These are phyloP conservation scores for Clonostachys byssicola DNA, from an alignment of 2,329 filamentous ascomycete species.

Conservation along the genomic window DNA sequence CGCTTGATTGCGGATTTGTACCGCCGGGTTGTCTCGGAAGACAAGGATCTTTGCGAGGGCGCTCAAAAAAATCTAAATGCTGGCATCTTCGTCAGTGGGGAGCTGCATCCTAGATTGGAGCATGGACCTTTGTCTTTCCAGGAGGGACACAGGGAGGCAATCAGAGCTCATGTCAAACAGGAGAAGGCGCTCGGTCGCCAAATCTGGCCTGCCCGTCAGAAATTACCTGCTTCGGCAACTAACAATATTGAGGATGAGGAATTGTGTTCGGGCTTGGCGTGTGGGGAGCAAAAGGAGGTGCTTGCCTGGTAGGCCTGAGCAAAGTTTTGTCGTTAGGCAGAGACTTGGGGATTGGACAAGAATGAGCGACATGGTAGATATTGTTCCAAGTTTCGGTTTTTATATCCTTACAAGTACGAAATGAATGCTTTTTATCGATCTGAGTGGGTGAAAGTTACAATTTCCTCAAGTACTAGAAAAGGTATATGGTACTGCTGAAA, in stretches of 20 bases:
- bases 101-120: slow-evolving; percentile 58
- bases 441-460: too few species aligned
- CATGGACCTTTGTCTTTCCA: slow-evolving; percentile 56
- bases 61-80: slow-evolving; percentile 58
- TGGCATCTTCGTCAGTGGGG: slow-evolving; percentile 58
- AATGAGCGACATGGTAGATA: too few species aligned
- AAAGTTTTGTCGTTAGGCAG: too few species aligned
- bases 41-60: slow-evolving; percentile 57
- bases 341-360: too few species aligned
- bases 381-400: too few species aligned
- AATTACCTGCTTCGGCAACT: slow-evolving; percentile 16
- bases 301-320: slow-evolving; percentile 7
- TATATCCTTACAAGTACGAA: too few species aligned
- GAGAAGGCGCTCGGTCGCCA: slow-evolving; percentile 29
- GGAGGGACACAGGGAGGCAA: slow-evolving; percentile 38
- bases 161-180: slow-evolving; percentile 39
- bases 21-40: slow-evolving; percentile 60
- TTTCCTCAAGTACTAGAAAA: too few species aligned
- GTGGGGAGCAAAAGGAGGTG: slow-evolving; percentile 13
- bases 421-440: too few species aligned
- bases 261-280: slow-evolving; percentile 28
- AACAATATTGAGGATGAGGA: slow-evolving; percentile 17
- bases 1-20: slow-evolving; percentile 53
- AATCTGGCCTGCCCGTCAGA: slow-evolving; percentile 19
- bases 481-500: too few species aligned